A percentile compares a stretch with the other conserved stretches of the same genome.
Evolutionary conservation across 2,329 filamentous ascomycete genomes (phyloP).

Genomic region (Xylariaceae sp.): DNA sequence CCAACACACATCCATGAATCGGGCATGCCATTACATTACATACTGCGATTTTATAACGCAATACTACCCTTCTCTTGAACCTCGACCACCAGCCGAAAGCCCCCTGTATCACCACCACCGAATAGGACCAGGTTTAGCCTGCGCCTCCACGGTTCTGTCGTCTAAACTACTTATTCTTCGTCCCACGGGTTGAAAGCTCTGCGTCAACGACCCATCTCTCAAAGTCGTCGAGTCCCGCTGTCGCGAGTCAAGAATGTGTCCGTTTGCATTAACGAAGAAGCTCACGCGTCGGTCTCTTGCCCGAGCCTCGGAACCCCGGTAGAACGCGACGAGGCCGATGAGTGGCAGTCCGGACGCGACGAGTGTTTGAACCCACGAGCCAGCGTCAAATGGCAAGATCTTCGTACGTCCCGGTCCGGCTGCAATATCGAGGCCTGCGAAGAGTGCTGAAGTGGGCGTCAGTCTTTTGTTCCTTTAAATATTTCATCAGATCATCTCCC

Average conservation of each 20-base stretch:
- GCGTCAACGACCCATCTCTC: background rate
- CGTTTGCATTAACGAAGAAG: background rate
- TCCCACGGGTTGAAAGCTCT: too few species aligned
- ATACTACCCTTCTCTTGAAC: too few species aligned
- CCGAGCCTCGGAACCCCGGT: slow-evolving; percentile 21
- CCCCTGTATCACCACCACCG: too few species aligned
- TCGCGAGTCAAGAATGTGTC: background rate
- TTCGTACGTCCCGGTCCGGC: slow-evolving; percentile 42
- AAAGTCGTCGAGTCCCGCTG: background rate
- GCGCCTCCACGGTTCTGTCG: too few species aligned
- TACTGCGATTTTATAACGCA: background rate
- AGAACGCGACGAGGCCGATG: slow-evolving; percentile 45
- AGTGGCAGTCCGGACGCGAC: slow-evolving; percentile 50
- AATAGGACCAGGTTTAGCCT: too few species aligned
- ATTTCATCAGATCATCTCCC: background rate
- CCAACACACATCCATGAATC: too few species aligned
- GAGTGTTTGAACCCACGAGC: slow-evolving; percentile 46
- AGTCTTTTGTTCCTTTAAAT: too few species aligned
- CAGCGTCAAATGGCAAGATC: slow-evolving; percentile 44
- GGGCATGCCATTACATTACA: background rate
- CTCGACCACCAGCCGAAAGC: too few species aligned
- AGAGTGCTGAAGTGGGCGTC: slow-evolving; percentile 40
- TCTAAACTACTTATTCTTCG: too few species aligned
- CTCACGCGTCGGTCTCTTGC: slow-evolving; percentile 1
- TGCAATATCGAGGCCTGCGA: slow-evolving; percentile 45